These are phyloP conservation scores for Colletotrichum sp. DNA, from an alignment of 2,329 filamentous ascomycete species.

Conservation along the genomic window DNA sequence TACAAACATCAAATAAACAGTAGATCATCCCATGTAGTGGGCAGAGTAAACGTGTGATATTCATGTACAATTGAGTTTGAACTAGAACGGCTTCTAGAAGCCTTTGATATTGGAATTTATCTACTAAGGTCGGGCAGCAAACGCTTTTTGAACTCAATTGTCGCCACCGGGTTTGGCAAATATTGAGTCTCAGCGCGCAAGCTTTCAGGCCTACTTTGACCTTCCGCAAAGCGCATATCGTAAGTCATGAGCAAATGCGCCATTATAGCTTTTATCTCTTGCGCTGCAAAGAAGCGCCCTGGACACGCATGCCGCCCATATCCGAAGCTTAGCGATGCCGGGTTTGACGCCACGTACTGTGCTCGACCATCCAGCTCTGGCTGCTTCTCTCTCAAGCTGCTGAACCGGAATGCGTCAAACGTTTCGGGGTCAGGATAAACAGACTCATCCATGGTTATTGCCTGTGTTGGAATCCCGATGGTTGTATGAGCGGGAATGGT, in stretches of 20 bases:
- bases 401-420: background rate
- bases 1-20: background rate
- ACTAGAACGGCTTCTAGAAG: background rate
- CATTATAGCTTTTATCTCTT: background rate
- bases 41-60: background rate
- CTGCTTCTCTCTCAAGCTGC: background rate
- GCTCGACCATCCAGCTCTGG: background rate
- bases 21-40: background rate
- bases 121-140: background rate
- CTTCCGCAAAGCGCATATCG: background rate
- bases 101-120: background rate
- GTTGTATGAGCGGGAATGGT: background rate
- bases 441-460: background rate
- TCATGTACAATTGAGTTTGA: background rate
- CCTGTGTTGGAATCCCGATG: background rate
- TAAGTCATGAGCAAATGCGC: background rate
- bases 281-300: background rate
- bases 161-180: background rate
- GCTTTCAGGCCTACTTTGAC: background rate
- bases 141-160: background rate
- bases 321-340: background rate
- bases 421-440: background rate
- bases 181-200: background rate
- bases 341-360: background rate
- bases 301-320: constrained; percentile 1